phyloP scores from a whole-genome alignment of 768 basidiomycete genomes.

The Daedaleopsis sinensis region DNA sequence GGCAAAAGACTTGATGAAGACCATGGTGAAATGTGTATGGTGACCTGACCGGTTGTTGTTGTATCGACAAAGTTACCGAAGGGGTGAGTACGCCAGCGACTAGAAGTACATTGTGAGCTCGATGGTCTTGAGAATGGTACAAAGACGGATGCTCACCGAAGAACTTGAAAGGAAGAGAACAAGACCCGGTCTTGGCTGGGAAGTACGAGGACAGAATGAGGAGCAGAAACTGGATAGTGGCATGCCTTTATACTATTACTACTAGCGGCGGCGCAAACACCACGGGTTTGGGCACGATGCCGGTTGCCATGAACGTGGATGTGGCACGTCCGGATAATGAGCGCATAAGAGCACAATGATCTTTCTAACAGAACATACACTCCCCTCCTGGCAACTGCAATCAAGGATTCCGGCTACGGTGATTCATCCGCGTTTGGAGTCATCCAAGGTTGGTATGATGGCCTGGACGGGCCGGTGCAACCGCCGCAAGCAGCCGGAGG shows the following conservation, averaged over 20 bases:
- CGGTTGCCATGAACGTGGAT: conserved; percentile 15
- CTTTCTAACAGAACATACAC: conserved; percentile 6
- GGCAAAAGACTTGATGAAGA: conserved; percentile 39
- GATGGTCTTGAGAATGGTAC: too few relatives aligned
- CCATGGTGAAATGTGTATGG: conserved; percentile 34
- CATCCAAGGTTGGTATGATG: not conserved
- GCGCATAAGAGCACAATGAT: not conserved
- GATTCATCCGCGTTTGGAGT: not conserved
- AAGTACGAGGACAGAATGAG: conserved; percentile 19
- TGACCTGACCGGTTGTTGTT: conserved; percentile 23
- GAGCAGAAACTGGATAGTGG: not conserved
- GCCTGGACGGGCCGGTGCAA: not conserved
- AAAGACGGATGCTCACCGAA: conserved; percentile 8
- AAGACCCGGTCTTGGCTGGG: conserved; percentile 58
- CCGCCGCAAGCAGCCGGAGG: not conserved
- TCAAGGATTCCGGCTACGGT: conserved; percentile 12
- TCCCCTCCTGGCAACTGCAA: conserved; percentile 9
- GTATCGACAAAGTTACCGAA: conserved; percentile 21
- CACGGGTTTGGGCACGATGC: conserved; percentile 2
- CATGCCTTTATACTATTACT: conserved; percentile 22
- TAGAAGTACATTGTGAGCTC: not conserved
- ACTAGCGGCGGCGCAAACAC: not conserved
- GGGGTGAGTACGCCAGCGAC: conserved; percentile 25
- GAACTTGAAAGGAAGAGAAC: conserved; percentile 36
- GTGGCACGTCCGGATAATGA: not conserved